A percentile compares a stretch with the other conserved stretches of the same genome.
Evolutionary conservation across 169 alveolate species (phyloP).

Genomic region (Cryptosporidium felis): DNA sequence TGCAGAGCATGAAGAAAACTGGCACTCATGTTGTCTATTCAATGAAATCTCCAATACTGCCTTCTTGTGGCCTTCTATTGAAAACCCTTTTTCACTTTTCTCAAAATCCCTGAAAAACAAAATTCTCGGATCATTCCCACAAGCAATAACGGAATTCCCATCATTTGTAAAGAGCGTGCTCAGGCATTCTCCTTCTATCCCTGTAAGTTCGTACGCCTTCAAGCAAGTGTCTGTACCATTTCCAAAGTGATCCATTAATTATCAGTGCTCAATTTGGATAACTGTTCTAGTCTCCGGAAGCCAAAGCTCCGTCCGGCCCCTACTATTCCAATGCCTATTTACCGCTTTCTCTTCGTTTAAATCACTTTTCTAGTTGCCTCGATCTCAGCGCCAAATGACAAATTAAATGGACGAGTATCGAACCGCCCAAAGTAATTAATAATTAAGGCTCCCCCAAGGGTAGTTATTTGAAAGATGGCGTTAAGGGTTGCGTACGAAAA

Average conservation of each 20-base stretch:
- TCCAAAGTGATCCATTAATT: conserved; percentile 15
- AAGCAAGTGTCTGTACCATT: neutral
- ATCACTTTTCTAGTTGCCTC: too few relatives aligned
- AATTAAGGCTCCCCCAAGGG: too few relatives aligned
- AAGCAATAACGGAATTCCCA: conserved; percentile 29
- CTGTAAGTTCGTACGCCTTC: conserved; percentile 64
- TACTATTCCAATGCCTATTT: too few relatives aligned
- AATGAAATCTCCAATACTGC: conserved; percentile 53
- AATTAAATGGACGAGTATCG: too few relatives aligned
- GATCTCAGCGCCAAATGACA: too few relatives aligned
- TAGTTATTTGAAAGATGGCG: conserved; percentile 61
- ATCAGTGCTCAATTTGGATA: too few relatives aligned
- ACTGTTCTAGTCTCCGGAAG: too few relatives aligned
- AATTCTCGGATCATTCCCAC: conserved; percentile 50
- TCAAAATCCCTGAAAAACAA: conserved; percentile 9
- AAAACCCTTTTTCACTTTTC: neutral
- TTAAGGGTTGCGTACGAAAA: conserved; percentile 88
- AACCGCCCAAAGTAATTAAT: too few relatives aligned
- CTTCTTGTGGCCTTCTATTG: conserved; percentile 38
- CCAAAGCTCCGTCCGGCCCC: too few relatives aligned
- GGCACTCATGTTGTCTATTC: conserved; percentile 29
- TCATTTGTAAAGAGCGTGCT: conserved; percentile 27
- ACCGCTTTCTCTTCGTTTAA: too few relatives aligned
- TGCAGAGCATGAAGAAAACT: conserved; percentile 59
- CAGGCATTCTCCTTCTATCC: conserved; percentile 52